A percentile compares a stretch with the other conserved stretches of the same genome.
Conservation (phyloP, 352 stramenopile genomes). For the Pythium diclinum region DNA sequence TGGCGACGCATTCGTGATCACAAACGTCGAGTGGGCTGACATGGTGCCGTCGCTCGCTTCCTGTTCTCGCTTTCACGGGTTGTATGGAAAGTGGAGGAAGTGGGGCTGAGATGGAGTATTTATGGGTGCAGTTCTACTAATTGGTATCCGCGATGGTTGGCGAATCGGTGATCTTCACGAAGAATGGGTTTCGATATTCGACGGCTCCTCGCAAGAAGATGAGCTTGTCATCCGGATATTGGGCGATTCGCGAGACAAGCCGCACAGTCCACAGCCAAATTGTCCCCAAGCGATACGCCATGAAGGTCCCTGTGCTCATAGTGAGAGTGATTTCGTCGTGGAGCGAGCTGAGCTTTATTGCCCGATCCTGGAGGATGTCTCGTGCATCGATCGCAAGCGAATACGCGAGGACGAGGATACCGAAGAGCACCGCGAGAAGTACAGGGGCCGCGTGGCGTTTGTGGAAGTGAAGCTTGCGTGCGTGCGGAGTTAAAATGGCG, state of each 20-base stretch:
- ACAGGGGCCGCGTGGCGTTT: conserved; percentile 8
- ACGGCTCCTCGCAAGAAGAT: conserved; percentile 17
- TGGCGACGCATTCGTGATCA: too few relatives aligned
- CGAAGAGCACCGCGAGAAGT: conserved; percentile 13
- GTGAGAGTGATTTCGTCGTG: conserved; percentile 11
- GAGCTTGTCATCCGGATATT: conserved; percentile 11
- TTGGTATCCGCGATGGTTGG: not conserved
- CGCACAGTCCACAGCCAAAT: conserved; percentile 21
- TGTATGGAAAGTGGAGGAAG: too few relatives aligned
- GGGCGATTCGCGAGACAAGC: conserved; percentile 8
- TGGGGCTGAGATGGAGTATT: not conserved
- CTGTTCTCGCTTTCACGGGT: too few relatives aligned
- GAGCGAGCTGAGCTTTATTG: conserved; percentile 15
- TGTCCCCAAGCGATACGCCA: conserved; percentile 21
- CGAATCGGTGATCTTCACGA: not conserved
- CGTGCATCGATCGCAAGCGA: conserved; percentile 2
- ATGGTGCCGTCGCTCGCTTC: too few relatives aligned
- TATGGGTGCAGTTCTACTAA: not conserved
- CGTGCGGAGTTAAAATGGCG: conserved; percentile 11
- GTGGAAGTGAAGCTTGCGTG: conserved; percentile 18
- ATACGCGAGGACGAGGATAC: conserved; percentile 10
- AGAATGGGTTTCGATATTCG: conserved; percentile 24
- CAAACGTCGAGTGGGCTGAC: too few relatives aligned
- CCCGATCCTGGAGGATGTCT: conserved; percentile 11
- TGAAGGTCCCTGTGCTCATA: conserved; percentile 19